Evolutionary conservation across 192 early-diverging fungal genomes (phyloP).

Genomic region (Chytriomyces sp.): DNA sequence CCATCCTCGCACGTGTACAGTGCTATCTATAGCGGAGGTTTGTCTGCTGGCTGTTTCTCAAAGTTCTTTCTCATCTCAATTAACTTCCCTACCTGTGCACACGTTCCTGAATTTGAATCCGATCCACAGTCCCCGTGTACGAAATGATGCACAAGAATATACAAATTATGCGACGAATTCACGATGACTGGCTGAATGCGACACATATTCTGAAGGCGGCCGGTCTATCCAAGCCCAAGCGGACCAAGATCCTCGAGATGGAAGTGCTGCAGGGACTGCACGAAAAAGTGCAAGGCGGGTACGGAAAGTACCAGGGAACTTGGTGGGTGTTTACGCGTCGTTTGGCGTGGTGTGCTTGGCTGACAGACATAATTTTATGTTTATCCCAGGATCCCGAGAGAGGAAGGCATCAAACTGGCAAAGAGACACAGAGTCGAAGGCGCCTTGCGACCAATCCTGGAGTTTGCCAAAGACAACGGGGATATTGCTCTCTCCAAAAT

Average conservation of each 20-base stretch:
- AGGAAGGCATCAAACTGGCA: constrained; percentile 32
- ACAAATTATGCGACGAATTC: constrained; percentile 75
- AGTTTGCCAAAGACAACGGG: constrained; percentile 35
- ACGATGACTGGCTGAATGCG: constrained; percentile 85
- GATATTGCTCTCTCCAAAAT: constrained; percentile 28
- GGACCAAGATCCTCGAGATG: constrained; percentile 88
- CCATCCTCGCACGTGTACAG: constrained; percentile 40
- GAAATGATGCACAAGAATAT: constrained; percentile 76
- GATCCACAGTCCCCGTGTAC: constrained; percentile 60
- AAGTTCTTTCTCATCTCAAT: too few species aligned
- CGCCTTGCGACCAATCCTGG: constrained; percentile 40
- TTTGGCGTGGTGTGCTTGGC: background rate
- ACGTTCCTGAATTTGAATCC: too few species aligned
- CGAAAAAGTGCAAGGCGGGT: constrained; percentile 95
- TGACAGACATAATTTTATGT: background rate
- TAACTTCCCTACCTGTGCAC: too few species aligned
- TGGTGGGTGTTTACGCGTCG: constrained; percentile 55
- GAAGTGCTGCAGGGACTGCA: constrained; percentile 81
- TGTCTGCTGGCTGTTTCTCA: too few species aligned
- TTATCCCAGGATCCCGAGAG: constrained; percentile 23
- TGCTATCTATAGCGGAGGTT: constrained; percentile 49
- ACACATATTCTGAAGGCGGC: constrained; percentile 94
- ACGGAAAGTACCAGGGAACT: constrained; percentile 92
- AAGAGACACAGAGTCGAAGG: constrained; percentile 44
- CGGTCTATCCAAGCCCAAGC: constrained; percentile 79